These are phyloP conservation scores for Populus tomentosa DNA, from an alignment of 441 rosid species.

Conservation along the genomic window DNA sequence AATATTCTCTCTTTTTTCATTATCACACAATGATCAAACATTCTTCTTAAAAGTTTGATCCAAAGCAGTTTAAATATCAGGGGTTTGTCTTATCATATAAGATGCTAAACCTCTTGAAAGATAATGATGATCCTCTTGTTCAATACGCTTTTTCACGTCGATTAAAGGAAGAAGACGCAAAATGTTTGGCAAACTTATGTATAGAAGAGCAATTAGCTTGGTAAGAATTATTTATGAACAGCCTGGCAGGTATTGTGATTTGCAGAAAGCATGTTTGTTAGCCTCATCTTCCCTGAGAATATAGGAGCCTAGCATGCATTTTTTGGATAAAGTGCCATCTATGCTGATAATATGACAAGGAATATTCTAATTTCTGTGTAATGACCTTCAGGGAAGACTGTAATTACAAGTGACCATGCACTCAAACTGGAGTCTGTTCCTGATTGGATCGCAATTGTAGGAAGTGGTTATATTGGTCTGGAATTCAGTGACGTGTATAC, in stretches of 20 bases:
- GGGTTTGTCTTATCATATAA: background rate
- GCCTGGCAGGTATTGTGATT: background rate
- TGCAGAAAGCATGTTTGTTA: background rate
- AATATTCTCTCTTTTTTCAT: background rate
- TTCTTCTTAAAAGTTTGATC: background rate
- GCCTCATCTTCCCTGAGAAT: background rate
- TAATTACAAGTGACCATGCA: conserved; percentile 97
- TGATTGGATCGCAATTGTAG: conserved; percentile 95
- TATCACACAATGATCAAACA: background rate
- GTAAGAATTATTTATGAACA: background rate
- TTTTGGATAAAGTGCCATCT: background rate
- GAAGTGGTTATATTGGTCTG: conserved; percentile 98
- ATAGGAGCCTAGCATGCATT: background rate
- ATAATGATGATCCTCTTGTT: background rate
- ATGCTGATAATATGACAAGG: conserved; percentile 6
- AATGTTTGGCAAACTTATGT: background rate
- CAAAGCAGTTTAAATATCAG: background rate
- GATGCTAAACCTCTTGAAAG: background rate
- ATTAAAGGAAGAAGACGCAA: background rate
- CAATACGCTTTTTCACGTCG: background rate
- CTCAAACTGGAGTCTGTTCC: conserved; percentile 90
- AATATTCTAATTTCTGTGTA: background rate
- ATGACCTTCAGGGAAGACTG: conserved; percentile 77
- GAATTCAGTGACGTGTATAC: conserved; percentile 99
- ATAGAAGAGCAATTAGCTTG: background rate